phyloP scores from a whole-genome alignment of 2,329 filamentous ascomycete species.

The Penicillium sp. region DNA sequence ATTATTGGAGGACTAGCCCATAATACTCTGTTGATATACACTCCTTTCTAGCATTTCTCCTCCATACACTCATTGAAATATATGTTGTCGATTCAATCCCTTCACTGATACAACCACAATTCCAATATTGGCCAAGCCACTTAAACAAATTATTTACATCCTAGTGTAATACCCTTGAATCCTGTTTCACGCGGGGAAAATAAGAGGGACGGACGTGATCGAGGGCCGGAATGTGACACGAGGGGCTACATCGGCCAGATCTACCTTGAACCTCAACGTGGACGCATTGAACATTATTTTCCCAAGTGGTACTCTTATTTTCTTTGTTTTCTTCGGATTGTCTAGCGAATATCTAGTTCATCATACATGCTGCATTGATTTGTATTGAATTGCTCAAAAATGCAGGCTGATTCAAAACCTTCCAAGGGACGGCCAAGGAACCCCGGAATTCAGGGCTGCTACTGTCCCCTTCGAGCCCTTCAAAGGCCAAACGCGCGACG shows the following conservation, averaged over 20 bases:
- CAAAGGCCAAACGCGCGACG: not conserved
- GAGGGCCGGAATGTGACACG: constrained; percentile 8
- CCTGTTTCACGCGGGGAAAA: not conserved
- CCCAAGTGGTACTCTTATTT: not conserved
- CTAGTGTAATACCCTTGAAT: not conserved
- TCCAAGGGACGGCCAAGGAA: constrained; percentile 4
- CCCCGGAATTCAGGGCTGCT: constrained; percentile 14
- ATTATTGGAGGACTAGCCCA: not conserved
- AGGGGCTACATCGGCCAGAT: not conserved
- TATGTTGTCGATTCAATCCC: not conserved
- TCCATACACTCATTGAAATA: not conserved
- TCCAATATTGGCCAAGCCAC: not conserved
- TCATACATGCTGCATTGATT: not conserved
- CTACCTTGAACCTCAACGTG: not conserved
- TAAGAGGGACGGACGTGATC: not conserved
- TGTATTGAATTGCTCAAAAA: not conserved
- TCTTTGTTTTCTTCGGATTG: rapidly evolving
- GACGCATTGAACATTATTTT: not conserved
- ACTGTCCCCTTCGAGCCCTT: constrained; percentile 7
- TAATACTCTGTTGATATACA: not conserved
- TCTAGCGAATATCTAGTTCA: not conserved
- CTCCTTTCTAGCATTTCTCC: not conserved
- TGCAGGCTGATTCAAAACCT: not conserved
- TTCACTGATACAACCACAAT: not conserved
- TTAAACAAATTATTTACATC: not conserved